Percentiles rank a stretch among this genome's conserved stretches.
These are phyloP conservation scores for Leccinum subatratum DNA, from an alignment of 1,284 basidiomycete genomes.

Conservation along the genomic window DNA sequence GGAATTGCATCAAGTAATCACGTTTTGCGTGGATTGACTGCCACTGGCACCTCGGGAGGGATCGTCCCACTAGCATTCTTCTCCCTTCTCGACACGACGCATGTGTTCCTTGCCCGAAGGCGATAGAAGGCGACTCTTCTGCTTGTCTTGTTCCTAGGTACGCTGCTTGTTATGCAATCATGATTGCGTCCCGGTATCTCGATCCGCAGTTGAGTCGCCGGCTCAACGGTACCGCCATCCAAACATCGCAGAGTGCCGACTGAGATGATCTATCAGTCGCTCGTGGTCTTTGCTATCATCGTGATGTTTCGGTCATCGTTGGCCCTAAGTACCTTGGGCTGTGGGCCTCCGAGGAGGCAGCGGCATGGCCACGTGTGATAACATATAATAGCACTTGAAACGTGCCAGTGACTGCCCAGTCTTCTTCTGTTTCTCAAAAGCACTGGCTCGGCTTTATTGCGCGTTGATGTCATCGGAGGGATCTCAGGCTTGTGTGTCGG, in stretches of 20 bases:
- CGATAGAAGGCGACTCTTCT: background rate
- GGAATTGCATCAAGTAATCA: background rate
- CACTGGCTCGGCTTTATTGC: too few relatives aligned
- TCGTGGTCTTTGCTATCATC: background rate
- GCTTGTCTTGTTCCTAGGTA: background rate
- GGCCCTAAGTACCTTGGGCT: background rate
- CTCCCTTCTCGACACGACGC: too few relatives aligned
- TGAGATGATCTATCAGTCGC: background rate
- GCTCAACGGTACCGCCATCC: too few relatives aligned
- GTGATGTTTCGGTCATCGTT: background rate
- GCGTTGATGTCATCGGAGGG: too few relatives aligned
- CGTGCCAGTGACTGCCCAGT: background rate
- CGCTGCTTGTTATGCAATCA: background rate
- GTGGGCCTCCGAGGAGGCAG: background rate
- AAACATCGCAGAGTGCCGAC: background rate
- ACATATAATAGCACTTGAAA: background rate
- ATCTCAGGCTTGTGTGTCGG: too few relatives aligned
- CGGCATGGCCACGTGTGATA: background rate
- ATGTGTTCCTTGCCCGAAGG: too few relatives aligned
- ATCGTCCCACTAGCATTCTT: too few relatives aligned
- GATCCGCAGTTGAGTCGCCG: too few relatives aligned
- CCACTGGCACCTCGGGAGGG: too few relatives aligned
- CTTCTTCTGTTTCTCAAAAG: background rate
- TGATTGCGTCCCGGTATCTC: background rate
- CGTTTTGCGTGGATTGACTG: too few relatives aligned